Percentiles rank a stretch among this genome's conserved stretches.
Conservation (phyloP, 148 eudicot genomes). For the Amaranthus palmeri region DNA sequence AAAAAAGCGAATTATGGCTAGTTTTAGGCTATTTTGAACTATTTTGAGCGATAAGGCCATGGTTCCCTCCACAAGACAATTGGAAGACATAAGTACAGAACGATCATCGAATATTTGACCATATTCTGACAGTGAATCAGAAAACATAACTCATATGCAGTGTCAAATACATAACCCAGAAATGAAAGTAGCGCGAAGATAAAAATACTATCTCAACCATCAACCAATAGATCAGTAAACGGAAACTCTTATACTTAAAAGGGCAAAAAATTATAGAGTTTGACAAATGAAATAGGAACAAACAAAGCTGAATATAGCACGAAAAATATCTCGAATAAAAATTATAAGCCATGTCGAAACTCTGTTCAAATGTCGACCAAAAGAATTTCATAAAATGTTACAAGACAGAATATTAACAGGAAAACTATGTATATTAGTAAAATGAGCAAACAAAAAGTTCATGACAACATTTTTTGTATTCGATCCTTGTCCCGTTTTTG, state of each 20-base stretch:
- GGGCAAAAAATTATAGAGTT: background rate
- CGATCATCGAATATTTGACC: no score
- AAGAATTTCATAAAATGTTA: background rate
- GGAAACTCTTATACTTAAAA: background rate
- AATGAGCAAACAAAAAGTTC: constrained; percentile 6
- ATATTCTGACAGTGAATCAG: no score
- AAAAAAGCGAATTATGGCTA: no score
- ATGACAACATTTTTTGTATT: background rate
- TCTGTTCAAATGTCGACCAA: background rate
- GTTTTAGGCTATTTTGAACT: no score
- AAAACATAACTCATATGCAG: background rate
- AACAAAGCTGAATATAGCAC: background rate
- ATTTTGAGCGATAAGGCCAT: no score
- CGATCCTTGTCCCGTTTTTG: background rate
- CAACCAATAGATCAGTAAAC: background rate
- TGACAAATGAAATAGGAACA: background rate
- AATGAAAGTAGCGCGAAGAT: background rate
- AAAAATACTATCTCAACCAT: background rate
- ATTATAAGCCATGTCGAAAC: no score
- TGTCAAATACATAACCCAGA: background rate
- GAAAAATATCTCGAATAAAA: background rate
- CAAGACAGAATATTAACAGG: background rate
- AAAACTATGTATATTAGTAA: background rate
- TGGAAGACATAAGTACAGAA: no score
- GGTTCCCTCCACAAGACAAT: no score